A percentile compares a stretch with the other conserved stretches of the same genome.
phyloP scores from a whole-genome alignment of 257 asterid species.

The Rauvolfia tetraphylla region DNA sequence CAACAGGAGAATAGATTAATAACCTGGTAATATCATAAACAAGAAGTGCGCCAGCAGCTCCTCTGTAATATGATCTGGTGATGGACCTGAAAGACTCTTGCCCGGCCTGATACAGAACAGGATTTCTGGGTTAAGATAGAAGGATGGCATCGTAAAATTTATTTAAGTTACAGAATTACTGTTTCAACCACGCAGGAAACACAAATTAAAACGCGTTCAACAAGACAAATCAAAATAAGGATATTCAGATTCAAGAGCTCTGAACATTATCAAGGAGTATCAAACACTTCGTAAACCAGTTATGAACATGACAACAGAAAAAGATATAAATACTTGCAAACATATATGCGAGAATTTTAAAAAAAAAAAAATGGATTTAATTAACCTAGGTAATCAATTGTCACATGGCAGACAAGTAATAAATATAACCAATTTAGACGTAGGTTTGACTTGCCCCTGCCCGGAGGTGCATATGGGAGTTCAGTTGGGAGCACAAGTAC shows the following conservation, averaged over 20 bases:
- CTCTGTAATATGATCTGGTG: constrained; percentile 64
- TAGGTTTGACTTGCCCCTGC: no score
- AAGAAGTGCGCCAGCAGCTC: constrained; percentile 73
- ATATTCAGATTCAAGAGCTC: not conserved
- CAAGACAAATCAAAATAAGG: not conserved
- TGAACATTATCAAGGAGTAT: not conserved
- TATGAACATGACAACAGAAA: not conserved
- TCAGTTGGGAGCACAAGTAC: not conserved
- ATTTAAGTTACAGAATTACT: not conserved
- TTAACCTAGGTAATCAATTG: no score
- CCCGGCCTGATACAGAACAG: constrained; percentile 45
- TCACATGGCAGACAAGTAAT: no score
- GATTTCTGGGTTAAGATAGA: not conserved
- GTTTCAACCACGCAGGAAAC: not conserved
- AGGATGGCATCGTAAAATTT: not conserved
- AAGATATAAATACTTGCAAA: not conserved
- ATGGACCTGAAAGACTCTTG: constrained; percentile 66
- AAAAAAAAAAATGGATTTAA: no score
- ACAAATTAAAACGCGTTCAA: not conserved
- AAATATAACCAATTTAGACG: no score
- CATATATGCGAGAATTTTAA: not conserved
- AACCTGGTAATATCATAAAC: constrained; percentile 53
- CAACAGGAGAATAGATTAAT: not conserved
- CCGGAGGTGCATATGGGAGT: no score
- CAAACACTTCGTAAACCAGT: not conserved